These are phyloP conservation scores for Alternaria longipes DNA, from an alignment of 2,329 filamentous ascomycete genomes.

Conservation along the genomic window DNA sequence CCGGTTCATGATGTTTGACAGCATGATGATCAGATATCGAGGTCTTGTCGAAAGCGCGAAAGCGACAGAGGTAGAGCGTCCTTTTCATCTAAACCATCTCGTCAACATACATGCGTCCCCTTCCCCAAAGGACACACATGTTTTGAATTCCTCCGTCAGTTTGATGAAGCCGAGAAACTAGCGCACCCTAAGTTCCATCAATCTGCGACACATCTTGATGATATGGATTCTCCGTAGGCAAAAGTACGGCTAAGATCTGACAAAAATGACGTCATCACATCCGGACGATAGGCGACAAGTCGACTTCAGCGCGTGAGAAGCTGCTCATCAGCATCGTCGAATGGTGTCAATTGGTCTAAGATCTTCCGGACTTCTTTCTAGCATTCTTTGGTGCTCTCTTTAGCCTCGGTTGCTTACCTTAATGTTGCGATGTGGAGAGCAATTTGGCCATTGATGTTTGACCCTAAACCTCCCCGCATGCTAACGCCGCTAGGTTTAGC, in stretches of 20 bases:
- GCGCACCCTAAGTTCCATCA: neutral
- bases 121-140: neutral
- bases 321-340: neutral
- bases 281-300: neutral
- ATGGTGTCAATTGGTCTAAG: neutral
- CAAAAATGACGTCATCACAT: neutral
- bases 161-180: conserved; percentile 11
- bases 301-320: neutral
- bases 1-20: conserved; percentile 7
- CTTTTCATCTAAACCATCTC: neutral
- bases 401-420: conserved; percentile 7
- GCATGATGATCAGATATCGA: neutral
- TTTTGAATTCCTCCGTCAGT: conserved; percentile 6
- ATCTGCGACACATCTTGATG: conserved; percentile 4
- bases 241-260: conserved; percentile 1
- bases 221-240: neutral
- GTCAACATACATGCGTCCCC: neutral
- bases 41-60: neutral
- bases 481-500: neutral
- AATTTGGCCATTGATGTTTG: conserved; percentile 9
- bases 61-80: neutral
- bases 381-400: neutral
- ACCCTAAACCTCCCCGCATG: conserved; percentile 3
- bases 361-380: neutral
- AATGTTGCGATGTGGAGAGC: conserved; percentile 6